Percentiles rank a stretch among this genome's conserved stretches.
Conservation (phyloP, 768 basidiomycete genomes). For the Mycena leptocephala region DNA sequence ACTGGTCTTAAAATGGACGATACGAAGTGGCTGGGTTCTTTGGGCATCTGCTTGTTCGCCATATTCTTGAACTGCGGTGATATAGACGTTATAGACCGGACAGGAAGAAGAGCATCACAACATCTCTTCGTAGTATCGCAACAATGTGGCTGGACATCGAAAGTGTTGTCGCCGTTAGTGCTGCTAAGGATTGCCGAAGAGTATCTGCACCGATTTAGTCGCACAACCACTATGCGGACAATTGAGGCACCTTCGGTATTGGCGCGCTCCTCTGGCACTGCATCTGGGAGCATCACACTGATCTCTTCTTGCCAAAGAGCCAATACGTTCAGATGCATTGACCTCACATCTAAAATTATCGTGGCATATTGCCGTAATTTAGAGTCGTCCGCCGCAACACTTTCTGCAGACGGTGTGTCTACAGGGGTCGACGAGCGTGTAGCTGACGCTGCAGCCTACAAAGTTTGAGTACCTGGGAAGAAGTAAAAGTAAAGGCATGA, state of each 20-base stretch:
- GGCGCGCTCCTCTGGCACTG: constrained; percentile 47
- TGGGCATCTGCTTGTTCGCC: constrained; percentile 80
- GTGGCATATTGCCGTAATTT: constrained; percentile 76
- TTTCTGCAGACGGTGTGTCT: constrained; percentile 71
- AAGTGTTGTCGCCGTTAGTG: constrained; percentile 67
- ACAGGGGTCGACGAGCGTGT: constrained; percentile 71
- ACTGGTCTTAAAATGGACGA: constrained; percentile 86
- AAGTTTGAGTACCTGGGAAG: not conserved
- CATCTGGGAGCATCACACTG: constrained; percentile 70
- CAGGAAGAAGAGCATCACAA: constrained; percentile 87
- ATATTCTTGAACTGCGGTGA: constrained; percentile 93
- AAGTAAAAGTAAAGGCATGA: constrained; percentile 8
- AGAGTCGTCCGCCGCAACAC: constrained; percentile 74
- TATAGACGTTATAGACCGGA: constrained; percentile 92
- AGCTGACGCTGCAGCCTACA: constrained; percentile 42
- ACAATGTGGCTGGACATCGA: constrained; percentile 77
- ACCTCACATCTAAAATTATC: constrained; percentile 78
- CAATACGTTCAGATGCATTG: constrained; percentile 66
- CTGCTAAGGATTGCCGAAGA: constrained; percentile 67
- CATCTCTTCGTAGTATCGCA: constrained; percentile 85
- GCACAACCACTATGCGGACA: not conserved
- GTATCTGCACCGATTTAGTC: constrained; percentile 59
- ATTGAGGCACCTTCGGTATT: constrained; percentile 67
- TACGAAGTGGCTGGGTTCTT: constrained; percentile 91
- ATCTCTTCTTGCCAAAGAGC: constrained; percentile 83